Evolutionary conservation across 805 yeast genomes (phyloP).

Genomic region (Myxozyma kluyveri): DNA sequence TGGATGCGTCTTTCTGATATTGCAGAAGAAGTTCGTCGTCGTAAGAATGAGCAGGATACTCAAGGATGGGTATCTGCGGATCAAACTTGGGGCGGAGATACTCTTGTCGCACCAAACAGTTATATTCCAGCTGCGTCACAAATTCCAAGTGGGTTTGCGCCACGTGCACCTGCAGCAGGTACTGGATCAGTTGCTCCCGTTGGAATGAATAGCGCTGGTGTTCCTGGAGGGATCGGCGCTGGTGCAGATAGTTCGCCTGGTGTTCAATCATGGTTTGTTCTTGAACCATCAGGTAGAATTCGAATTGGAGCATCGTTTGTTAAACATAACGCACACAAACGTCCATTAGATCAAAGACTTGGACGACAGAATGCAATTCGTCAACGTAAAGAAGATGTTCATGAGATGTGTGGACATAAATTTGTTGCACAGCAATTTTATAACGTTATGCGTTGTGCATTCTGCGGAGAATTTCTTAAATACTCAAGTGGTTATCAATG

Average conservation of each 20-base stretch:
- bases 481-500: slow-evolving; percentile 75
- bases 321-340: slow-evolving; percentile 55
- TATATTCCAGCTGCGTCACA: not conserved
- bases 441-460: slow-evolving; percentile 94
- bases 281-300: slow-evolving; percentile 94
- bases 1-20: slow-evolving; percentile 91
- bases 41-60: slow-evolving; percentile 71
- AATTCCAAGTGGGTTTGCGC: not conserved
- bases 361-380: slow-evolving; percentile 98
- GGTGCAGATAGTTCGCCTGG: too few relatives aligned
- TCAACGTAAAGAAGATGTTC: slow-evolving; percentile 73
- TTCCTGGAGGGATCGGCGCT: too few relatives aligned
- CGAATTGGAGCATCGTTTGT: slow-evolving; percentile 74
- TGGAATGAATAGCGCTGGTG: not conserved
- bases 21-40: slow-evolving; percentile 90
- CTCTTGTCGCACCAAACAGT: not conserved
- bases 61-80: slow-evolving; percentile 88
- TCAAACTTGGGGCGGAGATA: slow-evolving; percentile 15
- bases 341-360: slow-evolving; percentile 42
- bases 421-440: slow-evolving; percentile 94
- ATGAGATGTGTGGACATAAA: slow-evolving; percentile 83
- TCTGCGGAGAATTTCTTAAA: slow-evolving; percentile 92
- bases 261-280: slow-evolving; percentile 78
- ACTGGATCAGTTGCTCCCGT: not conserved
- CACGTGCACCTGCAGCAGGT: not conserved